Evolutionary conservation across 495 filamentous ascomycete genomes (phyloP).

Genomic region (Trypethelium eluteriae): DNA sequence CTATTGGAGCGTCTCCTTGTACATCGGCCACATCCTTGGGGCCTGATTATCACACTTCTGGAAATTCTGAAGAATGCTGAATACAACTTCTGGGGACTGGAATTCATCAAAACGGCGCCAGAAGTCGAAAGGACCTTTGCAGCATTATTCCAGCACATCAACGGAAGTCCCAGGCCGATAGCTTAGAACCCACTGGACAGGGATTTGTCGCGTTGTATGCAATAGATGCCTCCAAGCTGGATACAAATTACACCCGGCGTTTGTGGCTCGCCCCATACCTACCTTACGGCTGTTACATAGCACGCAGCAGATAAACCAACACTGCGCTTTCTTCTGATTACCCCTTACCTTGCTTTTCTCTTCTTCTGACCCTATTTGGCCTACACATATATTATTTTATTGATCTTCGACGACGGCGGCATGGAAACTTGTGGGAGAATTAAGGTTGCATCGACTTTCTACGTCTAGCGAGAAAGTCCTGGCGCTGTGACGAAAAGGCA

Average conservation of each 20-base stretch:
- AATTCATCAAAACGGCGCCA: slow-evolving; percentile 80
- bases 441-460: not conserved
- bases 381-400: not conserved
- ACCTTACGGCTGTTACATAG: not conserved
- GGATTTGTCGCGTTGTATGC: not conserved
- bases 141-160: slow-evolving; percentile 37
- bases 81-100: slow-evolving; percentile 83
- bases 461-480: not conserved
- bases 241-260: not conserved
- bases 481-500: slow-evolving; percentile 2
- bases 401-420: not conserved
- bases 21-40: slow-evolving; percentile 94
- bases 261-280: not conserved
- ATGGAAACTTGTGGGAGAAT: not conserved
- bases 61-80: slow-evolving; percentile 86
- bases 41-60: slow-evolving; percentile 78
- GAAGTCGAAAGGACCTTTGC: slow-evolving; percentile 49
- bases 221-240: not conserved
- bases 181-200: not conserved
- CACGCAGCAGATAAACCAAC: too few relatives aligned
- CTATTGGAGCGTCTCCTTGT: slow-evolving; percentile 80
- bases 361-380: not conserved
- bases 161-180: slow-evolving; percentile 22
- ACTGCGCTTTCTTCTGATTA: too few relatives aligned
- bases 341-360: not conserved